Evolutionary conservation across 306 rosid genomes (phyloP).

Genomic region (Rubus parviflorus): DNA sequence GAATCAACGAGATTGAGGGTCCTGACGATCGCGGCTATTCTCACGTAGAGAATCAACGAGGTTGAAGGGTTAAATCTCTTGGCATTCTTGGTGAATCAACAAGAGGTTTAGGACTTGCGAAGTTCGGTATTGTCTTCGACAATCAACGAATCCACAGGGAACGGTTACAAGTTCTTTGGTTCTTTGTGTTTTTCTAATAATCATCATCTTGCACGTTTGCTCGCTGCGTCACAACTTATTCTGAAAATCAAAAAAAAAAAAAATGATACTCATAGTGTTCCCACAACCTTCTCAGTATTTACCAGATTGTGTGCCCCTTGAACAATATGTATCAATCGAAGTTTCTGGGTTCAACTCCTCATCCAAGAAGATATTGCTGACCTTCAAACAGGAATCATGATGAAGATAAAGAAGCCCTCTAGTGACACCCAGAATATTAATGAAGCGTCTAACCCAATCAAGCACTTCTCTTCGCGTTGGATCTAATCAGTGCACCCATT

Average conservation of each 20-base stretch:
- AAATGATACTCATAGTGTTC: slow-evolving; percentile 25
- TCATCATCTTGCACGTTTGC: too few species aligned
- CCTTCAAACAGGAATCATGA: slow-evolving; percentile 14
- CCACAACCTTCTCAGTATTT: slow-evolving; percentile 30
- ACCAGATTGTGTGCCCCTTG: slow-evolving; percentile 8
- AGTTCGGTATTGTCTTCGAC: too few species aligned
- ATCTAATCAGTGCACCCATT: slow-evolving; percentile 15
- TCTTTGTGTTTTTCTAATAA: too few species aligned
- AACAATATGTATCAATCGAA: slow-evolving; percentile 26
- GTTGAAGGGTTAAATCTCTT: too few species aligned
- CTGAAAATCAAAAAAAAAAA: background rate
- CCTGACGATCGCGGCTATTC: too few species aligned
- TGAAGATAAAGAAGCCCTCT: slow-evolving; percentile 21
- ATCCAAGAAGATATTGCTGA: slow-evolving; percentile 21
- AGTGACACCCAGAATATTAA: slow-evolving; percentile 3
- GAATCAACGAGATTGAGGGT: too few species aligned
- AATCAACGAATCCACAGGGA: too few species aligned
- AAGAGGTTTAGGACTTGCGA: too few species aligned
- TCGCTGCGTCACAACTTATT: too few species aligned
- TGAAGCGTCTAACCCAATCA: slow-evolving; percentile 14
- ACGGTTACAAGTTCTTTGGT: too few species aligned
- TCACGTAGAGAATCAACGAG: too few species aligned
- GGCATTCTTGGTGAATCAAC: too few species aligned
- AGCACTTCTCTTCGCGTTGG: background rate
- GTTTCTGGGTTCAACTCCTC: slow-evolving; percentile 26